phyloP scores from a whole-genome alignment of 257 asterid species.

The Phtheirospermum japonicum region DNA sequence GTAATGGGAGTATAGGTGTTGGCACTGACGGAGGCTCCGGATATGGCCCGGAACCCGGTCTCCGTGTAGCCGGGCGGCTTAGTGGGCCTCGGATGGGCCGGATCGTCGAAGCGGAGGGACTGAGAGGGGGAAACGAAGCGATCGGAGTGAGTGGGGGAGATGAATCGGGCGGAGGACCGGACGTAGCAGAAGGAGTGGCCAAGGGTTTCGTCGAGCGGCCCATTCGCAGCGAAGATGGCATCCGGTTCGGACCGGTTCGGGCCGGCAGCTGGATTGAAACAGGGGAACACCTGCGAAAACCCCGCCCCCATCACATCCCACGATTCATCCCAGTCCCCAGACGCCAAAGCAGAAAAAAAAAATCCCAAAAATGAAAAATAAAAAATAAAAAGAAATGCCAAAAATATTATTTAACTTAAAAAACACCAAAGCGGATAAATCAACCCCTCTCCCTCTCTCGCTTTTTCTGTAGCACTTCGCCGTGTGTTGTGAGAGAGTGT shows the following conservation, averaged over 20 bases:
- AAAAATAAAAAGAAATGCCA: neutral
- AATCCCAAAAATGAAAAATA: neutral
- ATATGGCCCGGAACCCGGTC: conserved; percentile 89
- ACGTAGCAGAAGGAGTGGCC: conserved; percentile 99
- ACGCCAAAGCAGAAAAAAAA: conserved; percentile 28
- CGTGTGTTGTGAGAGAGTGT: neutral
- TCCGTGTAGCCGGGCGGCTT: conserved; percentile 51
- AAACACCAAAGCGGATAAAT: neutral
- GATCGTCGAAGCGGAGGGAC: conserved; percentile 88
- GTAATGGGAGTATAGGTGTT: conserved; percentile 82
- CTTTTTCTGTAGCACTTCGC: conserved; percentile 7
- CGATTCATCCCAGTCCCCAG: conserved; percentile 70
- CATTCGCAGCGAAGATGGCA: conserved; percentile 47
- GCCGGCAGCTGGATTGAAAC: conserved; percentile 73
- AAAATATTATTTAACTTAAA: neutral
- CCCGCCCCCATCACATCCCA: conserved; percentile 94
- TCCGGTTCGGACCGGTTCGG: conserved; percentile 72
- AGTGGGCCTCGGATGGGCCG: conserved; percentile 35
- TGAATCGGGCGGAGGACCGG: conserved; percentile 86
- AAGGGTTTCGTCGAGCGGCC: conserved; percentile 88
- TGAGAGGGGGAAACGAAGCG: conserved; percentile 89
- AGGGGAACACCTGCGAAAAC: conserved; percentile 82
- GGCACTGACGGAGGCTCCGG: conserved; percentile 94
- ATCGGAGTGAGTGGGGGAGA: conserved; percentile 87
- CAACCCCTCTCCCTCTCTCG: neutral